Conservation (phyloP, 1,139 yeast species). For the Saccharomyces pastorianus region DNA sequence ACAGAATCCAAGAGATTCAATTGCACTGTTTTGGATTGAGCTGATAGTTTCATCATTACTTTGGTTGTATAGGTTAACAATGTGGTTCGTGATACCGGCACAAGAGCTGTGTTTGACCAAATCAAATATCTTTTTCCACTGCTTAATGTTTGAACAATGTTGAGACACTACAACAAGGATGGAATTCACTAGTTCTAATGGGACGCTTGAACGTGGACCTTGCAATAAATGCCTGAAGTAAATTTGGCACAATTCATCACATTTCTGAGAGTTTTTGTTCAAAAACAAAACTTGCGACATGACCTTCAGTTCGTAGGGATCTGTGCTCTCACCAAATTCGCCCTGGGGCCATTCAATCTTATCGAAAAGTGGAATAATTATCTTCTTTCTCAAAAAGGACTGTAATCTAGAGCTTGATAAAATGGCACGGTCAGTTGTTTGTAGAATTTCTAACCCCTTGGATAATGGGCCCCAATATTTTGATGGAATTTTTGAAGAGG, state of each 20-base stretch:
- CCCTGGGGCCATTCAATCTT: slow-evolving; percentile 15
- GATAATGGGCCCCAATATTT: slow-evolving; percentile 20
- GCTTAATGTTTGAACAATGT: slow-evolving; percentile 37
- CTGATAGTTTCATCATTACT: slow-evolving; percentile 17
- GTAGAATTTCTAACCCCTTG: slow-evolving; percentile 20
- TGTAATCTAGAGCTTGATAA: slow-evolving; percentile 5
- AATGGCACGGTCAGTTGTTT: slow-evolving; percentile 12
- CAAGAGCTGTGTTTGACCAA: slow-evolving; percentile 40
- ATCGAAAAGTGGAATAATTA: slow-evolving; percentile 31
- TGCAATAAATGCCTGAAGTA: slow-evolving; percentile 42
- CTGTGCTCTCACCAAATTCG: slow-evolving; percentile 4
- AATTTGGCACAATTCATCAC: slow-evolving; percentile 33
- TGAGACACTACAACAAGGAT: slow-evolving; percentile 33
- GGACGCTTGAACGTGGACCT: slow-evolving; percentile 44
- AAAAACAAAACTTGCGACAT: slow-evolving; percentile 21
- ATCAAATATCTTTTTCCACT: slow-evolving; percentile 49
- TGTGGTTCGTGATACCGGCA: slow-evolving; percentile 28
- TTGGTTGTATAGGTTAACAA: slow-evolving; percentile 13
- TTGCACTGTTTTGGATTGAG: slow-evolving; percentile 46
- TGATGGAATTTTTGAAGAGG: slow-evolving; percentile 15
- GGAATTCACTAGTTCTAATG: slow-evolving; percentile 39
- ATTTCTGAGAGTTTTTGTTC: slow-evolving; percentile 25
- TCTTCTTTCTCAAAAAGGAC: slow-evolving; percentile 10
- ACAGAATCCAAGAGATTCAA: slow-evolving; percentile 46
- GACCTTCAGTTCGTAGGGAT: slow-evolving; percentile 9